These are phyloP conservation scores for Carex cristatella DNA, from an alignment of 176 grass and related monocot species.

Conservation along the genomic window DNA sequence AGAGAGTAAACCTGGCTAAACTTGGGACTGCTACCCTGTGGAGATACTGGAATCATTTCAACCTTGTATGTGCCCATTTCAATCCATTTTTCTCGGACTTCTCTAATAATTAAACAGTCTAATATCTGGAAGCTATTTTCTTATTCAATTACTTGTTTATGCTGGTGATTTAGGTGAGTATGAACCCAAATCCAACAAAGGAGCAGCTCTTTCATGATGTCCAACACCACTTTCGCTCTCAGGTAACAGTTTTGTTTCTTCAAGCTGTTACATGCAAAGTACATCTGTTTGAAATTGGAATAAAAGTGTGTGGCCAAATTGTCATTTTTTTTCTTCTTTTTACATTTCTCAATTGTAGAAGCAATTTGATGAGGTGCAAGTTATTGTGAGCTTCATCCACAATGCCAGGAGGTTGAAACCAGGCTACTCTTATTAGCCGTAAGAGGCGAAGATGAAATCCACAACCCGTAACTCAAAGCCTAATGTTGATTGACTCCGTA, in stretches of 20 bases:
- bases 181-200: slow-evolving; percentile 68
- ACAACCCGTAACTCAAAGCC: background rate
- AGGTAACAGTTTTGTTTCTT: slow-evolving; percentile 37
- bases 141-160: background rate
- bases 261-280: too few relatives aligned
- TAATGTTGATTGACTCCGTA: slow-evolving; percentile 5
- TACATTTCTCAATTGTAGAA: slow-evolving; percentile 35
- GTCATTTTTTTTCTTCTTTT: background rate
- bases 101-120: background rate
- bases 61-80: slow-evolving; percentile 44
- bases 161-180: slow-evolving; percentile 38
- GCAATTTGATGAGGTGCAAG: slow-evolving; percentile 80
- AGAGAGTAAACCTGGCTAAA: slow-evolving; percentile 79
- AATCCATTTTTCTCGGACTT: background rate
- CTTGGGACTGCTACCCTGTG: slow-evolving; percentile 58
- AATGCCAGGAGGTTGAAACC: slow-evolving; percentile 58
- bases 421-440: background rate
- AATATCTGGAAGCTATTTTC: background rate
- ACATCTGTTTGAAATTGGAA: background rate
- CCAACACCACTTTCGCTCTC: slow-evolving; percentile 69
- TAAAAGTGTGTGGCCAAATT: background rate
- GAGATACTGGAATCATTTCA: slow-evolving; percentile 91
- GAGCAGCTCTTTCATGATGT: slow-evolving; percentile 59
- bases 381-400: slow-evolving; percentile 62
- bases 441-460: background rate